These are phyloP conservation scores for Xylariaceae sp. DNA, from an alignment of 2,329 filamentous ascomycete species.

Conservation along the genomic window DNA sequence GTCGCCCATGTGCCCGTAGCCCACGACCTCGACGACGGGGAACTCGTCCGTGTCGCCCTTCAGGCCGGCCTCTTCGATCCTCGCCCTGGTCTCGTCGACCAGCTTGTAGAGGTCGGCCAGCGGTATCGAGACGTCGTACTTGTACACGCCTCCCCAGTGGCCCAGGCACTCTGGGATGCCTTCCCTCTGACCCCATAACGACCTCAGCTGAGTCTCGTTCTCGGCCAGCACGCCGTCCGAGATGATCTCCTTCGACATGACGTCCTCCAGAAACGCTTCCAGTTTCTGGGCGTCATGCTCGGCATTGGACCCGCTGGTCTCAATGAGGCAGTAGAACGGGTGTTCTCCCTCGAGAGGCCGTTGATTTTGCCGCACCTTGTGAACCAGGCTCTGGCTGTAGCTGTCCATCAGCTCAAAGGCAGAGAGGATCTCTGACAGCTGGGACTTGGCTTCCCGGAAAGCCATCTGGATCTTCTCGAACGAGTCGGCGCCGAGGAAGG, in stretches of 20 bases:
- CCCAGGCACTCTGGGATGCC: constrained; percentile 83
- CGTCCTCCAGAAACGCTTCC: constrained; percentile 79
- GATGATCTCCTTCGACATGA: constrained; percentile 83
- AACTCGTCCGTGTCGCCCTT: constrained; percentile 67
- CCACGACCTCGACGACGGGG: constrained; percentile 83
- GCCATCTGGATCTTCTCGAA: constrained; percentile 83
- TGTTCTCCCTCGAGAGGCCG: constrained; percentile 75
- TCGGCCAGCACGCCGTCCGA: constrained; percentile 86
- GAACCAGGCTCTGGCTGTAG: constrained; percentile 70
- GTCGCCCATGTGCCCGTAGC: constrained; percentile 98
- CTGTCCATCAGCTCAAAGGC: constrained; percentile 97
- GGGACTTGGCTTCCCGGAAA: constrained; percentile 80
- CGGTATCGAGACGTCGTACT: constrained; percentile 96
- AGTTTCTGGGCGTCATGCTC: constrained; percentile 94
- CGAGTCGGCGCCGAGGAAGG: constrained; percentile 84
- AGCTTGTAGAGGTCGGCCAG: constrained; percentile 78
- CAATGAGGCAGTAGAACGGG: constrained; percentile 93
- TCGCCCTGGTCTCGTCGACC: constrained; percentile 74
- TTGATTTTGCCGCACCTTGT: constrained; percentile 65
- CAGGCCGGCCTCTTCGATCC: constrained; percentile 66
- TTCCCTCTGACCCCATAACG: constrained; percentile 89
- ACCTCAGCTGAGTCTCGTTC: constrained; percentile 80
- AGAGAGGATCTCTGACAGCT: constrained; percentile 90
- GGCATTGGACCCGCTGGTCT: constrained; percentile 89
- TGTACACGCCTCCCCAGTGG: constrained; percentile 93